Evolutionary conservation across 768 basidiomycete species (phyloP), one percentile per base, ranked within the genome.

Genomic region (Pluteus cervinus): DNA sequence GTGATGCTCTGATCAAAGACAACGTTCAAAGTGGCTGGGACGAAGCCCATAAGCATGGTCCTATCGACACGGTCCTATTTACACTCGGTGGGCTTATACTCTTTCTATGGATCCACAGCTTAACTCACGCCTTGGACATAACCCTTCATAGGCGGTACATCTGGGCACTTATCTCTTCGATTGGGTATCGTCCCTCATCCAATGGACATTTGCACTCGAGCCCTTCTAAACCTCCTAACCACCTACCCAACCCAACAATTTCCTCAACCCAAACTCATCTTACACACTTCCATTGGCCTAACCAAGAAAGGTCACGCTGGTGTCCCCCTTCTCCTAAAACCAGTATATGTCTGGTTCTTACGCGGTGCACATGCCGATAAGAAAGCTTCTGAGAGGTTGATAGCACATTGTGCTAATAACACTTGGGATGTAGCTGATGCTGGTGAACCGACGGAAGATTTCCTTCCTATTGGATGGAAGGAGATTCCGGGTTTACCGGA

Each of bases 31-130:
- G 54, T 11, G 76, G 66, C 3, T 82, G 81, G 79, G 51, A 62
- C 4, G 62, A 61, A 37, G 67, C 68, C 1, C 56, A 53, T 48
- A 51, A 51, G 36, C 57, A 49, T 16, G 56, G 49, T 11, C 53
- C 58, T 2, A 65, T 82, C 36, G 78, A 81, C 42, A 45, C 71
- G 17, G 57, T 83, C 14, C 44, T 85, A 7, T 83, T 76, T 57
- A 73, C 79, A 4, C 65, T 85, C 40, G 83, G 81, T 73, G 48
- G 48, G 39, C 49, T 39, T 43, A n/a, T n/a, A n/a, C n/a, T n/a
- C n/a, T n/a, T n/a, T n/a, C n/a, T n/a, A n/a, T n/a, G n/a, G n/a
- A n/a, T n/a, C n/a, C n/a, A n/a, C n/a, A n/a, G n/a, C n/a, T n/a
- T n/a, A n/a, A n/a, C n/a, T n/a, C n/a, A n/a, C n/a, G n/a, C n/a